Percentiles rank a stretch among this genome's conserved stretches.
phyloP scores from a whole-genome alignment of 2,329 filamentous ascomycete species.

The Aplosporella prunicola region DNA sequence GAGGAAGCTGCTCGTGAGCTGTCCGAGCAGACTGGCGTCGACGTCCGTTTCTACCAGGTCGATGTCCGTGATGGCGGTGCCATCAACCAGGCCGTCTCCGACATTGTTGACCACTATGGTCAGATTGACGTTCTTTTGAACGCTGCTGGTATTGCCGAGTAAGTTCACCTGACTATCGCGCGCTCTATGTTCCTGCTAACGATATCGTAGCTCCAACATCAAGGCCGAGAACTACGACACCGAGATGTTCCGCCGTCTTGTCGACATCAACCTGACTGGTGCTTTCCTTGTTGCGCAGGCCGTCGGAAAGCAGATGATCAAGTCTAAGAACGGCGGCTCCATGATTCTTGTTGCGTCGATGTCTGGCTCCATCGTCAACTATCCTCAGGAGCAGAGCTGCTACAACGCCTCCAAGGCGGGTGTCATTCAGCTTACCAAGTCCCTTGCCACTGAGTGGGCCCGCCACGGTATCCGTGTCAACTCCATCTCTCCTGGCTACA shows the following conservation, averaged over 20 bases:
- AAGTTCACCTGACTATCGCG: conserved; percentile 19
- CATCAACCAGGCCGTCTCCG: conserved; percentile 59
- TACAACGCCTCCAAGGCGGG: conserved; percentile 81
- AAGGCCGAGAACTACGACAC: conserved; percentile 69
- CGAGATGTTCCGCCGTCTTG: conserved; percentile 66
- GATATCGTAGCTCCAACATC: conserved; percentile 56
- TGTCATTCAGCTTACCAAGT: conserved; percentile 69
- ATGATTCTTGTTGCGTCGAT: conserved; percentile 69
- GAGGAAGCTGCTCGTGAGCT: conserved; percentile 61
- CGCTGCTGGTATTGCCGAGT: conserved; percentile 69
- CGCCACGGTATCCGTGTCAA: conserved; percentile 74
- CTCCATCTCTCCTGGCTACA: conserved; percentile 76
- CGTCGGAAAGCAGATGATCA: conserved; percentile 52
- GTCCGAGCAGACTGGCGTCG: conserved; percentile 61
- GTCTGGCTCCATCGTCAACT: conserved; percentile 36
- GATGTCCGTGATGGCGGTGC: conserved; percentile 64
- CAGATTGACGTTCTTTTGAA: conserved; percentile 68
- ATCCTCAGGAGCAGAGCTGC: conserved; percentile 65
- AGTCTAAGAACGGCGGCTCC: conserved; percentile 58
- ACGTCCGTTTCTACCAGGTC: conserved; percentile 68
- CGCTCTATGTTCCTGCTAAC: conserved; percentile 14
- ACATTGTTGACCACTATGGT: conserved; percentile 57
- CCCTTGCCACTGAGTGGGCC: conserved; percentile 75
- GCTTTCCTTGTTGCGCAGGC: conserved; percentile 65
- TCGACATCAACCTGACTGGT: conserved; percentile 75